Evolutionary conservation across 1,284 basidiomycete species (phyloP).

Genomic region (Sanghuangporus weigelae): DNA sequence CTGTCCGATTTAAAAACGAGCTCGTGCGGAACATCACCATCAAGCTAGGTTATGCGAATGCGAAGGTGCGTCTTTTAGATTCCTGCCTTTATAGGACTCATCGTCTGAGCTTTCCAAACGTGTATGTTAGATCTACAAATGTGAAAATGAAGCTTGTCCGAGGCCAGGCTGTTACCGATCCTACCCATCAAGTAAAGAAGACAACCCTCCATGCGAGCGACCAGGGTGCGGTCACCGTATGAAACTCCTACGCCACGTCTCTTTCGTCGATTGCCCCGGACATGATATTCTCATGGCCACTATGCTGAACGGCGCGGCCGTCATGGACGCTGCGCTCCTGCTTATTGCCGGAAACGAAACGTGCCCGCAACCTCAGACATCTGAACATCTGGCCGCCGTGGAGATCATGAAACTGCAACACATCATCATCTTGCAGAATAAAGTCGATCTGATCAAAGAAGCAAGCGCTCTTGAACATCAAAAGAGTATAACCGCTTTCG

Average conservation of each 20-base stretch:
- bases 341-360: conserved; percentile 97
- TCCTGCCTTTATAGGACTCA: conserved; percentile 1
- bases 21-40: conserved; percentile 98
- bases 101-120: neutral
- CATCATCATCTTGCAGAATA: conserved; percentile 98
- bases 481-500: conserved; percentile 89
- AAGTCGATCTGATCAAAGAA: conserved; percentile 94
- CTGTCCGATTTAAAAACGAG: conserved; percentile 99
- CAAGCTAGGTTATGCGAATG: conserved; percentile 98
- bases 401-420: conserved; percentile 99
- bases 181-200: conserved; percentile 92
- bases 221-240: conserved; percentile 88
- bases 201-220: conserved; percentile 88
- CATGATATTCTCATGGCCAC: conserved; percentile 99
- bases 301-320: conserved; percentile 99
- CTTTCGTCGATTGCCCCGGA: conserved; percentile 94
- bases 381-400: conserved; percentile 96
- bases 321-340: conserved; percentile 97
- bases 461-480: conserved; percentile 88
- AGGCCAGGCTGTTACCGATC: conserved; percentile 93
- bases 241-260: conserved; percentile 91
- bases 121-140: conserved; percentile 86
- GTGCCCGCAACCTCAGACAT: conserved; percentile 98
- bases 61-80: conserved; percentile 67
- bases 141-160: conserved; percentile 89